Percentiles rank a stretch among this genome's conserved stretches.
Conservation (phyloP, 2,329 filamentous ascomycete genomes). For the Cordyceps fumosorosea region DNA sequence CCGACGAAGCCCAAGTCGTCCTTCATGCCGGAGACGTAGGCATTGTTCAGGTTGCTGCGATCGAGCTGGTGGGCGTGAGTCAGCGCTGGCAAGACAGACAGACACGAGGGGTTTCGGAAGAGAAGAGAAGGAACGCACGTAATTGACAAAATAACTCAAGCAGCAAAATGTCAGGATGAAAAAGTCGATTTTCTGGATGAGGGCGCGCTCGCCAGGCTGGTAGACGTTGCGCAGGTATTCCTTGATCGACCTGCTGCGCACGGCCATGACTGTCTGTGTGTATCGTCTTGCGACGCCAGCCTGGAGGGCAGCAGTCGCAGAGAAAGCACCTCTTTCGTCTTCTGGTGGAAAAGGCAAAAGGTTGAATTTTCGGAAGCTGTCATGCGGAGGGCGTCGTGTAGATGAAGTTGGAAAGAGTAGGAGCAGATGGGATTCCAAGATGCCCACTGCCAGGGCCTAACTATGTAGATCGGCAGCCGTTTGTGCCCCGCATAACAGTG, state of each 20-base stretch:
- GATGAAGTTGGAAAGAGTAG: no score
- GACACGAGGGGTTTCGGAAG: not conserved
- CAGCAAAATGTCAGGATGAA: slow-evolving; percentile 61
- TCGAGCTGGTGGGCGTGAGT: slow-evolving; percentile 23
- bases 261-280: slow-evolving; percentile 1
- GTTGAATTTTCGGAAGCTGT: no score
- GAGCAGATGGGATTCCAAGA: no score
- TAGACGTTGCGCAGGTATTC: slow-evolving; percentile 29
- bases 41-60: slow-evolving; percentile 32
- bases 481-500: no score
- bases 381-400: no score
- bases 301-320: no score
- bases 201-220: slow-evolving; percentile 33
- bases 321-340: no score
- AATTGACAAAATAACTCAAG: slow-evolving; percentile 49
- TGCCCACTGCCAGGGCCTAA: no score
- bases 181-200: slow-evolving; percentile 55
- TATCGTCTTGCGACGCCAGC: not conserved
- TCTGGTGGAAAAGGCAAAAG: no score
- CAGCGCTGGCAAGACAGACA: not conserved
- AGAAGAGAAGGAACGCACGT: slow-evolving; percentile 29
- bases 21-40: slow-evolving; percentile 35
- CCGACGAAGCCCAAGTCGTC: slow-evolving; percentile 34
- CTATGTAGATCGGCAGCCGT: no score
- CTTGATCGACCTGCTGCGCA: slow-evolving; percentile 17